These are phyloP conservation scores for Trichoderma sp. DNA, from an alignment of 2,329 filamentous ascomycete species.

Conservation along the genomic window DNA sequence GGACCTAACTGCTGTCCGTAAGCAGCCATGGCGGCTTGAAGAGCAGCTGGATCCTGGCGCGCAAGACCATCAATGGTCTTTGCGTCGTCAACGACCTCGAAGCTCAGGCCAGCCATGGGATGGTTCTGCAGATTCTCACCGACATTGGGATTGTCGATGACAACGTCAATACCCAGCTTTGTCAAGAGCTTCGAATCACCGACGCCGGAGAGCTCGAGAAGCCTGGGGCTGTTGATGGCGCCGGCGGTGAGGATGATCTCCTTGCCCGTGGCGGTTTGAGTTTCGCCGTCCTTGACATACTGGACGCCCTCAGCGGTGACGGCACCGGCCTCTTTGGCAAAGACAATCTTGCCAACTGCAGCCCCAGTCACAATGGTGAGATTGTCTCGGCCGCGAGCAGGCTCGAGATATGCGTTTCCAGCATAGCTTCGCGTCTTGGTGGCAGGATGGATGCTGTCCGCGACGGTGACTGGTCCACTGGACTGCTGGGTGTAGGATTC, in stretches of 20 bases:
- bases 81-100: conserved; percentile 16
- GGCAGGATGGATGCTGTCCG: conserved; percentile 31
- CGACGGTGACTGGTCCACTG: conserved; percentile 32
- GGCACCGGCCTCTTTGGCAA: conserved; percentile 19
- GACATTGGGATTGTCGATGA: conserved; percentile 37
- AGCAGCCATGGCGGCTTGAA: conserved; percentile 33
- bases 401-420: conserved; percentile 32
- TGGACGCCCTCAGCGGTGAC: conserved; percentile 25
- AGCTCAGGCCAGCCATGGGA: conserved; percentile 19
- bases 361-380: conserved; percentile 35
- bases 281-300: conserved; percentile 17
- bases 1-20: conserved; percentile 26
- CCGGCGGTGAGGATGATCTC: conserved; percentile 45
- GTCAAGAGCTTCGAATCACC: conserved; percentile 35
- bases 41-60: conserved; percentile 31
- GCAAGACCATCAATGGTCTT: conserved; percentile 32
- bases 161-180: conserved; percentile 31
- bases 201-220: conserved; percentile 44
- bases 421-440: conserved; percentile 35
- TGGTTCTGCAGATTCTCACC: conserved; percentile 41
- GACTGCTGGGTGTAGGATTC: conserved; percentile 33
- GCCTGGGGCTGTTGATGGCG: conserved; percentile 39
- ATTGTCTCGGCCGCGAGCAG: conserved; percentile 32
- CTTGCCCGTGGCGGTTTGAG: conserved; percentile 26
- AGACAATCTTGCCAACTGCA: conserved; percentile 32